phyloP scores from a whole-genome alignment of 2,329 filamentous ascomycete species.

The Juglanconis sp. region DNA sequence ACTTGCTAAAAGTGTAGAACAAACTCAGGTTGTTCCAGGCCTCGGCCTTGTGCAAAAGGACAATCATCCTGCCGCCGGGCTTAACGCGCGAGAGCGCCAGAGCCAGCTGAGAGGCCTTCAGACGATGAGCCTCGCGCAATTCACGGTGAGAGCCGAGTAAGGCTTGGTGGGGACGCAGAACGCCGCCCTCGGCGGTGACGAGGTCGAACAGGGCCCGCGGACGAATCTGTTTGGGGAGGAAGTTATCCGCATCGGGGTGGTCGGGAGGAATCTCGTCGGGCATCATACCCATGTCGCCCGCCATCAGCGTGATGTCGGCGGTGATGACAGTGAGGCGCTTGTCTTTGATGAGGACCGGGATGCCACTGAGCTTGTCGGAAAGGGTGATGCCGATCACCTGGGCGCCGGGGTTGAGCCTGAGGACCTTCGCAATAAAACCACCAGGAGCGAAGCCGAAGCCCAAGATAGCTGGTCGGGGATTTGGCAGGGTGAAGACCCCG shows the following conservation, averaged over 20 bases:
- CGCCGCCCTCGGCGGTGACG: conserved; percentile 46
- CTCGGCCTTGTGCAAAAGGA: conserved; percentile 49
- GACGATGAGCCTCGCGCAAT: conserved; percentile 32
- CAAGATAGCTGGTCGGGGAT: conserved; percentile 34
- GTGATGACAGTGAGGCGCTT: not conserved
- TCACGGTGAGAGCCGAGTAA: conserved; percentile 30
- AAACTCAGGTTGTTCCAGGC: conserved; percentile 34
- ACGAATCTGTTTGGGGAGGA: conserved; percentile 29
- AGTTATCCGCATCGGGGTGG: conserved; percentile 31
- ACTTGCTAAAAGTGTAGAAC: conserved; percentile 38
- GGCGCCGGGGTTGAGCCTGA: conserved; percentile 34
- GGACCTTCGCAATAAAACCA: conserved; percentile 41
- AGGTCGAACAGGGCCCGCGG: conserved; percentile 41
- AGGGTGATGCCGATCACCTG: conserved; percentile 23
- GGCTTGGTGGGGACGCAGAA: conserved; percentile 37
- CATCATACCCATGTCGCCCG: conserved; percentile 39
- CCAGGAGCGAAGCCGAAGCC: conserved; percentile 57
- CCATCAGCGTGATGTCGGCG: conserved; percentile 50
- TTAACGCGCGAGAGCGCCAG: conserved; percentile 43
- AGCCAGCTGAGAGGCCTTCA: conserved; percentile 39
- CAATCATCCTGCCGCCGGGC: conserved; percentile 46
- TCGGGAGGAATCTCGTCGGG: conserved; percentile 27
- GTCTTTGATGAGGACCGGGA: conserved; percentile 8
- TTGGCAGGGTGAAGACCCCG: conserved; percentile 27
- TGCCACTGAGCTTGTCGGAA: not conserved